Evolutionary conservation across 495 filamentous ascomycete genomes (phyloP), one percentile per base, ranked within the genome.

Genomic region (Pseudevernia furfuracea): DNA sequence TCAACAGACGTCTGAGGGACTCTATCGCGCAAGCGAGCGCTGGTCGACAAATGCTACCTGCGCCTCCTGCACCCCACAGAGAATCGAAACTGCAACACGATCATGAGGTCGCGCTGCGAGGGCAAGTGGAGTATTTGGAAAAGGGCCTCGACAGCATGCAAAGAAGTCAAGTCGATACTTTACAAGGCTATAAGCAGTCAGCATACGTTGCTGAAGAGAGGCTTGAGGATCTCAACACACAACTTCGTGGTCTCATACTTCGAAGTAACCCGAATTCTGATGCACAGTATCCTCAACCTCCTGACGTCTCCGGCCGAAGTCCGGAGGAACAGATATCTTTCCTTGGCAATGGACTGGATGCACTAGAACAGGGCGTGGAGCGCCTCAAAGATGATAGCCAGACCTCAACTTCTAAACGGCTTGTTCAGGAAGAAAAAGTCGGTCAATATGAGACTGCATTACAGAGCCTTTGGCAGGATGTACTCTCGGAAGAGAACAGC

Each of bases 401-500:
- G 21, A 49, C 44, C 17, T 59, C 55, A 25, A 38, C 66, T 2
- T 66, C 66, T 21, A 67, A 30, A 17, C 49, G 41, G 14, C 52
- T 46, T n/a, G 57, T 25, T 39, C 59, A 69, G 30, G 72, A 72
- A 63, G 71, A 79, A 36, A 75, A 81, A 67, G 71, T 73, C 19
- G 80, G 81, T 39, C 82, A 86, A 62, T 82, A 80, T 32, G 84
- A 89, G 44, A 77, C 80, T 8, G 77, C 87, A 8, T 76, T 92
- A 43, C 80, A 76, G 63, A 83, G 84, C n/a, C 74, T 92, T 30
- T 92, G 89, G 89, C 84, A 87, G 48, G 88, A 85, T 58, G 81
- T 91, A 34, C 77, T 84, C 61, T 79, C 84, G 21, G 85, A 82
- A 38, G 84, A 87, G 60, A 82, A 85, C 59, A 81, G 78, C 11